Base-by-base conservation (phyloP, 495 filamentous ascomycete genomes). In the Podospora conica region DNA sequence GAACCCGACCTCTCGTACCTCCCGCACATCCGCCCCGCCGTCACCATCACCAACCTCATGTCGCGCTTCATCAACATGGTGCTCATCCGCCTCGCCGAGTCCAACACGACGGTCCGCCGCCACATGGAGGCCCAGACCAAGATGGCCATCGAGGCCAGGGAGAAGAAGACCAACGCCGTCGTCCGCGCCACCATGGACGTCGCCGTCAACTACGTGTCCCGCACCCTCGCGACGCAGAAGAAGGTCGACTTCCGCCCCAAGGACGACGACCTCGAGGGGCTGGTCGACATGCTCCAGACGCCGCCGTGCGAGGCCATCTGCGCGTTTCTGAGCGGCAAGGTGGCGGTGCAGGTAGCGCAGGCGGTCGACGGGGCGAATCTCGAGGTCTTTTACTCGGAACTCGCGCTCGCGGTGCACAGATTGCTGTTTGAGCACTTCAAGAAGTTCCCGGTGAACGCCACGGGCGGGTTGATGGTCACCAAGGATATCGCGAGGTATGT, bases 401-500 rank as follows among this genome's bases (percentile, higher is more conserved):
- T 98, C 27, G 93, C 92, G 24, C 76, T 91, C 12, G 89, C 88
- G 60, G 83, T 95, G 27, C 89, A 92, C 65, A 79, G 78, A 29
- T 81, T 94, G 3, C 81, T 99, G 21, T 86, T 98, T 60, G 91
- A 93, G 67, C 96, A 99, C 78, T 90, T 98, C 78, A 96, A 95
- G 71, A 91, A 91, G 69, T 98, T 96, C 78, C 85, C 85, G 55
- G 92, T 98, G 53, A 96, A 90, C 74, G 90, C 92, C 31, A 90
- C 93, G 0, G 96, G 96, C 57, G 95, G 91, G 1, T 83, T 99
- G 54, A 93, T 97, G 86, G 92, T 98, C 25, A 92, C 90, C 58
- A 96, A 97, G 82, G 96, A 99, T 75, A 90, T 97, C 70, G 91
- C 90, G 18, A 91, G 90, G 70, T 99, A 99, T 74, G 87, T 90